These are phyloP conservation scores for Xylaria sp. DNA, from an alignment of 2,329 filamentous ascomycete genomes.

Conservation along the genomic window DNA sequence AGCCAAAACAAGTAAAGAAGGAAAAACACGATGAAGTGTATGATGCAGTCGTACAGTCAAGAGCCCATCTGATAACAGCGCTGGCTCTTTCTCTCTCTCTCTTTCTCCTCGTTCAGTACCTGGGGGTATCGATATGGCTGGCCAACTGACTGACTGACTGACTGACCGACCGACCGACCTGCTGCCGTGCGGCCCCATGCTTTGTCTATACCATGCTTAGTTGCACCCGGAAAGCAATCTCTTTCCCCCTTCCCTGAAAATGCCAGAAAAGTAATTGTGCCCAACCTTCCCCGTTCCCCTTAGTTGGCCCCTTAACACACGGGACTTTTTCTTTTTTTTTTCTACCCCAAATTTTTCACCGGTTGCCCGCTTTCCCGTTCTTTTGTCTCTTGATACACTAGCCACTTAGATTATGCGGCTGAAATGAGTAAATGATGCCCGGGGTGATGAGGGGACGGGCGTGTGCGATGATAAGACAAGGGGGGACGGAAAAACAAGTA, in stretches of 20 bases:
- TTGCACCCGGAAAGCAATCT: neutral
- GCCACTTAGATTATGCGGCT: conserved; percentile 1
- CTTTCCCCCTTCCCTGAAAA: too few relatives aligned
- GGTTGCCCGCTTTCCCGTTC: conserved; percentile 13
- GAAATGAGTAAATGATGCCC: conserved; percentile 4
- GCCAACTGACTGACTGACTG: too few relatives aligned
- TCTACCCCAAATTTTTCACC: conserved; percentile 8
- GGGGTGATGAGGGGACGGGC: too few relatives aligned
- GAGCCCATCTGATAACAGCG: neutral
- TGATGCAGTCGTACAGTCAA: neutral
- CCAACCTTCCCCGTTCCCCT: conserved; percentile 6
- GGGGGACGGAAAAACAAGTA: neutral
- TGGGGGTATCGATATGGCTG: too few relatives aligned
- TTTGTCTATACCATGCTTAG: neutral
- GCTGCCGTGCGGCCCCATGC: neutral
- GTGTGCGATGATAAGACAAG: neutral
- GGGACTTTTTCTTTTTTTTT: too few relatives aligned
- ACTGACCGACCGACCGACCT: too few relatives aligned
- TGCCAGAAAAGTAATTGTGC: conserved; percentile 9
- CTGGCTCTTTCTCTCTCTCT: neutral
- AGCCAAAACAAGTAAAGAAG: neutral
- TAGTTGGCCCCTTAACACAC: too few relatives aligned
- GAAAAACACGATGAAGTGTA: neutral
- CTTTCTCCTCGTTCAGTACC: too few relatives aligned
- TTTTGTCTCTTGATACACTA: conserved; percentile 7